Evolutionary conservation across 2,329 filamentous ascomycete species (phyloP).

Genomic region (Ceratocystiopsis minuta): DNA sequence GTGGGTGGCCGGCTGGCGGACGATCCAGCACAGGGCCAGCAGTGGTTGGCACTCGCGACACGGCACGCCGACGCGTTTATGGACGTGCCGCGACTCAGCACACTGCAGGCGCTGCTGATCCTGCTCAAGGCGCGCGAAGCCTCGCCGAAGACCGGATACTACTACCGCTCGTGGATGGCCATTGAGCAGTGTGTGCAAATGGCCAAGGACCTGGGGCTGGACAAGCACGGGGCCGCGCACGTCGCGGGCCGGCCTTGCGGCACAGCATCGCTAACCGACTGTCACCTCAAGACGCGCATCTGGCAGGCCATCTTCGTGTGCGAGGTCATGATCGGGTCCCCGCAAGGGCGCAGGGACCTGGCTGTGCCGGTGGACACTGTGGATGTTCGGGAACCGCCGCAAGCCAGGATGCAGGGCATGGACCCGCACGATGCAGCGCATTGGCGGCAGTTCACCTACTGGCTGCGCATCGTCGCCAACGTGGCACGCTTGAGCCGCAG

Average conservation of each 20-base stretch:
- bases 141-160: constrained; percentile 85
- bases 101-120: constrained; percentile 74
- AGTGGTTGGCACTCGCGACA: constrained; percentile 83
- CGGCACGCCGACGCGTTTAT: constrained; percentile 87
- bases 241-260: constrained; percentile 53
- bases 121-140: constrained; percentile 81
- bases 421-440: too few species aligned
- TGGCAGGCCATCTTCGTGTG: constrained; percentile 80
- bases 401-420: constrained; percentile 12
- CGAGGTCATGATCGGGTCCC: constrained; percentile 83
- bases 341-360: constrained; percentile 74
- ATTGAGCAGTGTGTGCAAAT: constrained; percentile 83
- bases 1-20: constrained; percentile 72
- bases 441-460: too few species aligned
- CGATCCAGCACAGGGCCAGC: constrained; percentile 66
- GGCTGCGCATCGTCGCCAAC: constrained; percentile 48
- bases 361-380: constrained; percentile 58
- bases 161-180: constrained; percentile 94
- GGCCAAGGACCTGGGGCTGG: constrained; percentile 76
- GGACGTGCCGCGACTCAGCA: constrained; percentile 78
- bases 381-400: constrained; percentile 50
- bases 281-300: constrained; percentile 65
- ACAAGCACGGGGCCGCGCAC: constrained; percentile 73
- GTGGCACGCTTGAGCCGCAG: constrained; percentile 60
- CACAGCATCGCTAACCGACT: constrained; percentile 47